phyloP scores from a whole-genome alignment of 148 eudicot species.

The Vaccinium vitisidaea region DNA sequence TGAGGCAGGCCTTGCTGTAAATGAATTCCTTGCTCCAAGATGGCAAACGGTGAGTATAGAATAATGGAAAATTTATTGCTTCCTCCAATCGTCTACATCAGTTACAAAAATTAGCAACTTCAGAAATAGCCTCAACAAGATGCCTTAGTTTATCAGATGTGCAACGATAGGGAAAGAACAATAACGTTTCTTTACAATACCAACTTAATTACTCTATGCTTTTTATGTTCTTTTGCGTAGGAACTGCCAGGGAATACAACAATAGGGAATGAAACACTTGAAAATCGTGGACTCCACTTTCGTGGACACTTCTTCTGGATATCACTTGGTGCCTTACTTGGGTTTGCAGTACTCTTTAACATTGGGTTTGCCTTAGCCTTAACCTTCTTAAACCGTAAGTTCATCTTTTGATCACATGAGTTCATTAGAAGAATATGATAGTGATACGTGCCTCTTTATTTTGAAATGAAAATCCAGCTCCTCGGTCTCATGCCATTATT shows the following conservation, averaged over 20 bases:
- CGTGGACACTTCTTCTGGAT: slow-evolving; percentile 53
- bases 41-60: slow-evolving; percentile 62
- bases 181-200: background rate
- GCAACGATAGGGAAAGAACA: background rate
- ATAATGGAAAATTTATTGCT: background rate
- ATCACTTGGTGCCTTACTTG: slow-evolving; percentile 61
- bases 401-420: background rate
- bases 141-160: background rate
- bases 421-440: background rate
- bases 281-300: slow-evolving; percentile 52
- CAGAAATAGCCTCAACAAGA: background rate
- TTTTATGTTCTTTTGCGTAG: slow-evolving; percentile 25
- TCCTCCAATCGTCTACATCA: background rate
- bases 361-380: slow-evolving; percentile 59
- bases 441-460: background rate
- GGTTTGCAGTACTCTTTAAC: slow-evolving; percentile 44
- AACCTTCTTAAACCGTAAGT: slow-evolving; percentile 62
- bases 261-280: slow-evolving; percentile 56
- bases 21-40: slow-evolving; percentile 79
- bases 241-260: slow-evolving; percentile 46
- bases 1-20: slow-evolving; percentile 65
- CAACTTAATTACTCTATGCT: background rate
- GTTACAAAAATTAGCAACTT: background rate
- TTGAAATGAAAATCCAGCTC: slow-evolving; percentile 43
- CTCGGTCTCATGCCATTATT: slow-evolving; percentile 57